phyloP scores from a whole-genome alignment of 495 filamentous ascomycete genomes.

The Astrocystis sublimbata region DNA sequence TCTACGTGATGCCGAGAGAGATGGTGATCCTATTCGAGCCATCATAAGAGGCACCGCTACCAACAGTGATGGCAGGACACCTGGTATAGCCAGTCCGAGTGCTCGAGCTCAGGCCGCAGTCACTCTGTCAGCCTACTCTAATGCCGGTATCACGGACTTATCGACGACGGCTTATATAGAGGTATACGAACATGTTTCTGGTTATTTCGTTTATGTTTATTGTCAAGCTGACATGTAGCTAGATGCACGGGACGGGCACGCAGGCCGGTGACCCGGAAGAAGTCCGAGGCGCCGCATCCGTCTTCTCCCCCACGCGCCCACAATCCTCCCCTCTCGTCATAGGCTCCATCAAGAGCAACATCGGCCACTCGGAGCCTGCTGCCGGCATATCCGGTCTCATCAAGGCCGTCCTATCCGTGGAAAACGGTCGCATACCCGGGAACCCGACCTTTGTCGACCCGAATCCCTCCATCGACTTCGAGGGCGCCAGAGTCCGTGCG shows the following conservation, averaged over 20 bases:
- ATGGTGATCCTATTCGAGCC: slow-evolving; percentile 50
- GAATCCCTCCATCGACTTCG: slow-evolving; percentile 43
- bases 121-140: no score
- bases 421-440: slow-evolving; percentile 42
- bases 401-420: slow-evolving; percentile 49
- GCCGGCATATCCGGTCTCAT: slow-evolving; percentile 50
- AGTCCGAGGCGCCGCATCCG: no score
- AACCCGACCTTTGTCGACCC: slow-evolving; percentile 36
- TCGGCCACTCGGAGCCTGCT: slow-evolving; percentile 51
- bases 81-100: slow-evolving; percentile 58
- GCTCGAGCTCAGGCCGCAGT: slow-evolving; percentile 53
- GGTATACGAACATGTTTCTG: no score
- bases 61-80: slow-evolving; percentile 44
- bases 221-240: no score
- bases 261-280: no score
- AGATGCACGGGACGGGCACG: no score
- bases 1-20: slow-evolving; percentile 45
- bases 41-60: slow-evolving; percentile 48
- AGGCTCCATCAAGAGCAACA: slow-evolving; percentile 52
- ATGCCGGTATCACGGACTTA: no score
- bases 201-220: no score
- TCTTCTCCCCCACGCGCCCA: no score
- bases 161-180: no score
- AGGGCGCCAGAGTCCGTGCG: background rate
- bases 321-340: no score